phyloP scores from a whole-genome alignment of 2,329 filamentous ascomycete genomes.

The Colletotrichum kahawae region DNA sequence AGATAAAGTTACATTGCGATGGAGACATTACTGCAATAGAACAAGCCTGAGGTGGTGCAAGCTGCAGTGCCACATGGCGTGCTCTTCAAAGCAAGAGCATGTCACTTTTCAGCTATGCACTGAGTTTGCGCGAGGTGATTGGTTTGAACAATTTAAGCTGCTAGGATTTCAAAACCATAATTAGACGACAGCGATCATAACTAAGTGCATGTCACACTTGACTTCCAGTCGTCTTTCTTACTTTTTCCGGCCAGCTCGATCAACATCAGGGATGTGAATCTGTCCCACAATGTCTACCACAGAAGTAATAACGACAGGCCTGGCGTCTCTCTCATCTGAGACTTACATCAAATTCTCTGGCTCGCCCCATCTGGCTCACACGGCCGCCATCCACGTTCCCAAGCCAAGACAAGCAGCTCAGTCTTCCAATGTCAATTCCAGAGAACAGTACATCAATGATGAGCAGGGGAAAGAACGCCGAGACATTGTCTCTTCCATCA shows the following conservation, averaged over 20 bases:
- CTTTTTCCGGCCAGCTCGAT: fast-evolving
- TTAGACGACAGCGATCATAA: background rate
- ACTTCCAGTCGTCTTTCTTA: background rate
- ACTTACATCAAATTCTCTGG: background rate
- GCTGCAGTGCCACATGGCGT: background rate
- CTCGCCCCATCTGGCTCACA: background rate
- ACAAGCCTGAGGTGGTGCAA: background rate
- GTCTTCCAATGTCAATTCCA: background rate
- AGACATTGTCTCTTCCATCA: background rate
- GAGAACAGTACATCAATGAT: background rate
- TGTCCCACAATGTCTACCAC: background rate
- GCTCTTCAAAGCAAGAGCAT: background rate
- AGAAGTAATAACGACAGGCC: background rate
- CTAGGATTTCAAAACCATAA: background rate
- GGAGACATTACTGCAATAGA: background rate
- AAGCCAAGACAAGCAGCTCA: background rate
- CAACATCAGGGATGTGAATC: background rate
- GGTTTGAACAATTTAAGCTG: fast-evolving
- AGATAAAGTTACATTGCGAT: background rate
- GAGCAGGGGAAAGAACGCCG: background rate
- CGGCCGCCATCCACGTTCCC: background rate
- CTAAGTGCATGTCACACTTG: background rate
- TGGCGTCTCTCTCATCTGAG: background rate
- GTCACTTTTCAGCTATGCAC: background rate
- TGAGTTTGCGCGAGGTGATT: background rate